phyloP scores from a whole-genome alignment of 495 filamentous ascomycete genomes.

The Glarea lozoyensis region DNA sequence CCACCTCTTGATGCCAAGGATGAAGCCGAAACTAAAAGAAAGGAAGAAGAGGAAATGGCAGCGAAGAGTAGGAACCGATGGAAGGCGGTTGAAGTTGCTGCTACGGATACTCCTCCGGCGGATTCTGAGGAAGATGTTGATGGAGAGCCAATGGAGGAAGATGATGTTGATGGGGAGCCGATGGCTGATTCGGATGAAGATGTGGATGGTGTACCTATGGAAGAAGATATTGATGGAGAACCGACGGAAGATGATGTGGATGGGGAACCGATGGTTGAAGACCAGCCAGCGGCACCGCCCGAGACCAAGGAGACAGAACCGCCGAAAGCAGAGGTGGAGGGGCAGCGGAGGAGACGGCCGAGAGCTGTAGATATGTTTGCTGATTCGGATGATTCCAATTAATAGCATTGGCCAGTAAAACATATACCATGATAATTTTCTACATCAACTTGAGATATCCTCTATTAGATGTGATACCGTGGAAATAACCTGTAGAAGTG shows the following conservation, averaged over 20 bases:
- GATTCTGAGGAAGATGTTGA: conserved; percentile 24
- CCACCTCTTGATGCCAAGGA: conserved; percentile 53
- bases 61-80: conserved; percentile 22
- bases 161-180: conserved; percentile 36
- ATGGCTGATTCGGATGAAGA: conserved; percentile 33
- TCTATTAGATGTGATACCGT: no score
- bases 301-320: conserved; percentile 4
- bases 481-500: no score
- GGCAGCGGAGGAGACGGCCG: conserved; percentile 38
- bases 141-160: conserved; percentile 23
- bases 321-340: conserved; percentile 5
- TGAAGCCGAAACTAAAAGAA: conserved; percentile 22
- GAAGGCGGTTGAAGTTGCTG: conserved; percentile 21
- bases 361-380: conserved; percentile 95
- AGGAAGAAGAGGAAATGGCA: conserved; percentile 16
- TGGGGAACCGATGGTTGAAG: conserved; percentile 36
- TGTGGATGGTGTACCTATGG: conserved; percentile 46
- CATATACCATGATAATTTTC: no score
- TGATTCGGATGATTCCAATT: conserved; percentile 31
- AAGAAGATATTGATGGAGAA: conserved; percentile 34
- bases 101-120: conserved; percentile 11
- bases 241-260: conserved; percentile 36
- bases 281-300: conserved; percentile 2
- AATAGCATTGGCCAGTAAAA: no score
- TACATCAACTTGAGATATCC: no score